These are phyloP conservation scores for Solanum hybrid DNA, from an alignment of 305 asterid genomes.

Conservation along the genomic window DNA sequence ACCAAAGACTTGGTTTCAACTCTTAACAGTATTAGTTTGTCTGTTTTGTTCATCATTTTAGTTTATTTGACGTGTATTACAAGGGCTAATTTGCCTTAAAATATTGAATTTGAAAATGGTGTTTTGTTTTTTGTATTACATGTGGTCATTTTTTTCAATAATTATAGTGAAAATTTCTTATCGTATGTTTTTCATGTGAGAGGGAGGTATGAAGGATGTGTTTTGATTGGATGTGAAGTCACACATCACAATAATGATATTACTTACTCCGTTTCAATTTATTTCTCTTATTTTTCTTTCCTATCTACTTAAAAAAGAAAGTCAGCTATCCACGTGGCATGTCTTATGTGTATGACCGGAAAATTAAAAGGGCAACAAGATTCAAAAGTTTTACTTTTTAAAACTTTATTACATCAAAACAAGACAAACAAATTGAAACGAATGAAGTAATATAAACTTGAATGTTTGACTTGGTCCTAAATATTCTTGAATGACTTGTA, in stretches of 20 bases:
- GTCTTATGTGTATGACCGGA: not conserved
- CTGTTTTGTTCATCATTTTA: not conserved
- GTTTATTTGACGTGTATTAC: not conserved
- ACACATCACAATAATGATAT: not conserved
- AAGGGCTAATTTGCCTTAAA: not conserved
- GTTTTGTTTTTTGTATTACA: not conserved
- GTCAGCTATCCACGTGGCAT: not conserved
- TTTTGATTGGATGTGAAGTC: not conserved
- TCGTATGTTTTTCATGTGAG: not conserved
- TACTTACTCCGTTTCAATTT: not conserved
- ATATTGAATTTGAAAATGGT: not conserved
- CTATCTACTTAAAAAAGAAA: not conserved
- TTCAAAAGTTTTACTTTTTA: not conserved
- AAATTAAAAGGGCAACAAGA: not conserved
- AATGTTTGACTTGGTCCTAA: not conserved
- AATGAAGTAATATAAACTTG: not conserved
- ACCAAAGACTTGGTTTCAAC: conserved; percentile 21
- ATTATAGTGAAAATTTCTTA: not conserved
- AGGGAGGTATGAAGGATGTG: not conserved
- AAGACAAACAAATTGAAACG: not conserved
- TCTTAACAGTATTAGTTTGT: not conserved
- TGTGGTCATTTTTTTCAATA: not conserved
- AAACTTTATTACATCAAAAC: not conserved
- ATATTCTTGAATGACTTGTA: not conserved
- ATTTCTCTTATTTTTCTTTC: not conserved